phyloP scores from a whole-genome alignment of 352 stramenopile genomes.

The Nothophytophthora sp. region DNA sequence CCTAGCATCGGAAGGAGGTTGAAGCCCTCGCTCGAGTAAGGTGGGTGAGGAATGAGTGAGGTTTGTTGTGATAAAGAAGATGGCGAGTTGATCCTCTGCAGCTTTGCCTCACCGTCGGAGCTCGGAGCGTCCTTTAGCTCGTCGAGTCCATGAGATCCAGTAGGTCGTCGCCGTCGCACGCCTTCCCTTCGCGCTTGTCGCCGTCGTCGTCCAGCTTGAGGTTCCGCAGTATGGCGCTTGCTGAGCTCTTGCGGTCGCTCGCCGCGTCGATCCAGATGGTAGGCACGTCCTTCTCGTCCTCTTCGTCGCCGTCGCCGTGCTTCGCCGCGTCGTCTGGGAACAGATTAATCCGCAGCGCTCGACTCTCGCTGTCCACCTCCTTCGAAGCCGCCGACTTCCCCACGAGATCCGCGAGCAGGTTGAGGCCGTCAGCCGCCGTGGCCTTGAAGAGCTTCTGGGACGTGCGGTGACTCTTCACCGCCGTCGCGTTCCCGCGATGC shows the following conservation, averaged over 20 bases:
- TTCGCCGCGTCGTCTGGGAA: slow-evolving; percentile 66
- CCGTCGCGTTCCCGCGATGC: slow-evolving; percentile 14
- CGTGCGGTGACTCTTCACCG: slow-evolving; percentile 32
- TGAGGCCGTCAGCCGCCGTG: slow-evolving; percentile 79
- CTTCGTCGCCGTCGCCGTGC: slow-evolving; percentile 41
- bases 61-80: not conserved
- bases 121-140: no score
- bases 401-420: slow-evolving; percentile 84
- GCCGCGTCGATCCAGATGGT: slow-evolving; percentile 84
- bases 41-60: not conserved
- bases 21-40: not conserved
- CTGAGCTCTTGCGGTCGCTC: slow-evolving; percentile 65
- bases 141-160: slow-evolving; percentile 89
- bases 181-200: slow-evolving; percentile 45
- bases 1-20: slow-evolving; percentile 30
- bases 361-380: slow-evolving; percentile 47
- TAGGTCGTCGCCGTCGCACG: slow-evolving; percentile 61
- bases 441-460: slow-evolving; percentile 76
- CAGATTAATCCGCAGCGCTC: slow-evolving; percentile 75
- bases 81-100: no score
- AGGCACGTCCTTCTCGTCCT: slow-evolving; percentile 63
- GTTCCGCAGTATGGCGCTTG: slow-evolving; percentile 52
- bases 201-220: slow-evolving; percentile 62
- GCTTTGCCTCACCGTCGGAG: no score
- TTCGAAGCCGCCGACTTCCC: slow-evolving; percentile 54